A percentile compares a stretch with the other conserved stretches of the same genome.
Evolutionary conservation across 768 basidiomycete species (phyloP).

Genomic region (Lentinula sp.): DNA sequence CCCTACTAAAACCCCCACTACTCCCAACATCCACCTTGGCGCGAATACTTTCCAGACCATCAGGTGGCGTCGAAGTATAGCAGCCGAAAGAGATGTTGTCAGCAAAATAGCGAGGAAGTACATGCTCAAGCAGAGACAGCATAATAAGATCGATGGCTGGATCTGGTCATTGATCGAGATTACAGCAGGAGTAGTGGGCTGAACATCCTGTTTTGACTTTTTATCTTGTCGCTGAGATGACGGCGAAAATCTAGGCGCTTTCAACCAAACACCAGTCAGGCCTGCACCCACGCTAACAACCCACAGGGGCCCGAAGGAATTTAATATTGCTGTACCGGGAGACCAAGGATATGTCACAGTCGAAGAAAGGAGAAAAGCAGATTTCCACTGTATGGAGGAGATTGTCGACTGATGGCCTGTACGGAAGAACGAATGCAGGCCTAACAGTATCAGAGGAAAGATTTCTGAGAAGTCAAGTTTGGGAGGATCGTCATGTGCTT

Average conservation of each 20-base stretch:
- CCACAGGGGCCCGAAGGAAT: constrained; percentile 71
- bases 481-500: constrained; percentile 13
- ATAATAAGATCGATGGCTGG: constrained; percentile 12
- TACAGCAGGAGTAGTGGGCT: background rate
- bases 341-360: constrained; percentile 69
- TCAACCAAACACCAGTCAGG: constrained; percentile 66
- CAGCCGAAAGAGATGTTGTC: constrained; percentile 66
- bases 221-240: background rate
- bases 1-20: constrained; percentile 55
- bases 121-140: constrained; percentile 59
- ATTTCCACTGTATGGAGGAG: constrained; percentile 92
- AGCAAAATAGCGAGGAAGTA: constrained; percentile 65
- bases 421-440: constrained; percentile 70
- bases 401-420: constrained; percentile 93
- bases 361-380: constrained; percentile 77
- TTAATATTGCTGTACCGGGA: constrained; percentile 65
- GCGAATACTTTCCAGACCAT: constrained; percentile 99
- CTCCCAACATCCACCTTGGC: constrained; percentile 85
- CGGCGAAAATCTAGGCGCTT: background rate
- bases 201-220: constrained; percentile 17
- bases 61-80: constrained; percentile 74
- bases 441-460: constrained; percentile 69
- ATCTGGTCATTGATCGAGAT: background rate
- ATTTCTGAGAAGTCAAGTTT: constrained; percentile 59
- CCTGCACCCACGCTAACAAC: constrained; percentile 62